Conservation (phyloP, 495 filamentous ascomycete genomes). For the Letharia lupina region DNA sequence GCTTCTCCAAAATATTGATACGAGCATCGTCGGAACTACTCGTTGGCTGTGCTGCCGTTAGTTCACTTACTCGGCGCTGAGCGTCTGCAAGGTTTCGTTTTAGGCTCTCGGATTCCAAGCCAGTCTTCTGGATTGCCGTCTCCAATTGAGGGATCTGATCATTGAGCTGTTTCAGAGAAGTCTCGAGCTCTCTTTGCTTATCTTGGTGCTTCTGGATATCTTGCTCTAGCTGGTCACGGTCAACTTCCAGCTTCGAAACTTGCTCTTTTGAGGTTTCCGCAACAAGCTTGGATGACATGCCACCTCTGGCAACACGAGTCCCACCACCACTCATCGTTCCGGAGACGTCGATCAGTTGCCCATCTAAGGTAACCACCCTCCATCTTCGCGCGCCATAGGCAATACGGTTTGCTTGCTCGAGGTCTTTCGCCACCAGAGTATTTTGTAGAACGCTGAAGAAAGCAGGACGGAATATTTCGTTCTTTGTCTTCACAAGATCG, state of each 20-base stretch:
- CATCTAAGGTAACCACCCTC: constrained; percentile 92
- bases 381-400: constrained; percentile 88
- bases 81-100: constrained; percentile 77
- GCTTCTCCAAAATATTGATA: constrained; percentile 61
- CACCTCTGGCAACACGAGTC: constrained; percentile 73
- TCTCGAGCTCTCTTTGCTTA: constrained; percentile 67
- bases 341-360: constrained; percentile 91
- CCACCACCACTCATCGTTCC: constrained; percentile 98
- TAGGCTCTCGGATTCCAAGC: constrained; percentile 79
- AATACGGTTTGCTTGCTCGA: constrained; percentile 90
- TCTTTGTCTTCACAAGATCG: constrained; percentile 83
- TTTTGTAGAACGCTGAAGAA: constrained; percentile 92
- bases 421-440: constrained; percentile 85
- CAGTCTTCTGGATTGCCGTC: constrained; percentile 85
- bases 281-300: constrained; percentile 92
- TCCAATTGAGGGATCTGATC: constrained; percentile 77
- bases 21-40: constrained; percentile 68
- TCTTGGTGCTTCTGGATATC: constrained; percentile 73
- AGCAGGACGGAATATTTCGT: constrained; percentile 77
- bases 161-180: constrained; percentile 60
- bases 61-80: constrained; percentile 72
- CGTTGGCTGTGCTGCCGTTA: constrained; percentile 67
- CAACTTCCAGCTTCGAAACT: constrained; percentile 73
- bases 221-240: constrained; percentile 76
- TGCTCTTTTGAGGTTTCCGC: constrained; percentile 79